A percentile compares a stretch with the other conserved stretches of the same genome.
Conservation (phyloP, 139 green algal species). For the Tetradesmus obliquus region DNA sequence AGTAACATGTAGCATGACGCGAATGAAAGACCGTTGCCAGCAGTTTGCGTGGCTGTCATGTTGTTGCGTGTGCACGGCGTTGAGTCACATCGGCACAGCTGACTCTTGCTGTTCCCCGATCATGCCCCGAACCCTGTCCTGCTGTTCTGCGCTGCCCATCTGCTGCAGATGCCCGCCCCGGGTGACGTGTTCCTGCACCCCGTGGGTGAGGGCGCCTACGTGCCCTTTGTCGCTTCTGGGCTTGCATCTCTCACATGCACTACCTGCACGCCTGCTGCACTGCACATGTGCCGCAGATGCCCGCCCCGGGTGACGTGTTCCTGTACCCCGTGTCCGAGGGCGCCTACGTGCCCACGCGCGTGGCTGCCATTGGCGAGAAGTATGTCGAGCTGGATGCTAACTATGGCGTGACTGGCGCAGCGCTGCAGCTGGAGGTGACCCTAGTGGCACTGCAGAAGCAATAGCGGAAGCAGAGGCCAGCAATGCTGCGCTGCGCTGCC, state of each 20-base stretch:
- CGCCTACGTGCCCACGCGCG: neutral
- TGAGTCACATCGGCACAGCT: no score
- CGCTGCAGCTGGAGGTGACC: slow-evolving; percentile 34
- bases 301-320: slow-evolving; percentile 36
- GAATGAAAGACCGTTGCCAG: no score
- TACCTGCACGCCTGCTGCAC: no score
- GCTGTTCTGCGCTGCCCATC: neutral
- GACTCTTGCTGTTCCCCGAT: no score
- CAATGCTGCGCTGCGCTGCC: neutral
- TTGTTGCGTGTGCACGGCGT: no score
- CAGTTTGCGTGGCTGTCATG: no score
- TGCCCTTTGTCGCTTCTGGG: neutral
- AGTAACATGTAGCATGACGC: no score
- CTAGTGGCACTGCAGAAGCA: slow-evolving; percentile 24
- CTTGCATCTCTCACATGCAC: no score
- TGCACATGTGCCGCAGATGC: neutral
- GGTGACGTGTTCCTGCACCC: slow-evolving; percentile 46
- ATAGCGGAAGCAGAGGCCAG: neutral
- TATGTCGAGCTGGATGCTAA: slow-evolving; percentile 45
- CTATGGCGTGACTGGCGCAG: neutral
- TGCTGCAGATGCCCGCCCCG: neutral
- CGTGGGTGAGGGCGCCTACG: neutral
- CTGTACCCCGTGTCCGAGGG: slow-evolving; percentile 26
- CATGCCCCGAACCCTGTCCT: no score
- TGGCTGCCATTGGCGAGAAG: neutral